phyloP scores from a whole-genome alignment of 2,329 filamentous ascomycete species.

The Trichoderma polysporum region DNA sequence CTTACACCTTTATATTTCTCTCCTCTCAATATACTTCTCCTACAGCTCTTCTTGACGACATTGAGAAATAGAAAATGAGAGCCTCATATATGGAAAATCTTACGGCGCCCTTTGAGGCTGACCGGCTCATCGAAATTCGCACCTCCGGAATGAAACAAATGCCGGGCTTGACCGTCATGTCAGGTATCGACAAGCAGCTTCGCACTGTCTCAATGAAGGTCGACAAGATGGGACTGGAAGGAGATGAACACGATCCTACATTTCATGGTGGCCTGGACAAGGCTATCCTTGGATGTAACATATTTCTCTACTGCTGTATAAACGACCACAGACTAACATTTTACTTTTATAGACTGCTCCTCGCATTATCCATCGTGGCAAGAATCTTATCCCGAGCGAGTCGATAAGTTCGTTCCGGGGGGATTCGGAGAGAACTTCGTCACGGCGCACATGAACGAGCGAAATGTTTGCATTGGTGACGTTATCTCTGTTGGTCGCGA shows the following conservation, averaged over 20 bases:
- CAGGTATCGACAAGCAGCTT: constrained; percentile 57
- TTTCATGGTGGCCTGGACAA: constrained; percentile 65
- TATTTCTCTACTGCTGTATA: constrained; percentile 2
- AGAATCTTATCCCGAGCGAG: constrained; percentile 50
- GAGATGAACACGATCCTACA: constrained; percentile 61
- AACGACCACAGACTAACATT: background rate
- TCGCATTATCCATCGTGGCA: constrained; percentile 59
- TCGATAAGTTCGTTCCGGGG: constrained; percentile 53
- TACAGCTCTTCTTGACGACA: background rate
- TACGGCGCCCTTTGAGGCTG: constrained; percentile 43
- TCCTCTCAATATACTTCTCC: background rate
- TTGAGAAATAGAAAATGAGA: background rate
- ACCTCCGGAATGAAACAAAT: constrained; percentile 57
- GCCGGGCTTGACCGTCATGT: constrained; percentile 49
- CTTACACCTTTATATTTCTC: background rate
- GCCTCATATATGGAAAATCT: constrained; percentile 35
- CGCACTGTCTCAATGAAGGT: constrained; percentile 47
- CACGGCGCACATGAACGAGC: constrained; percentile 57
- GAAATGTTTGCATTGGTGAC: constrained; percentile 65
- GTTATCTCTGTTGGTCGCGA: constrained; percentile 51
- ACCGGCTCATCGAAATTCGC: constrained; percentile 56
- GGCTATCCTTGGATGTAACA: constrained; percentile 58
- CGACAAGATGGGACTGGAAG: constrained; percentile 50
- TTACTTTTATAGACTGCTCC: constrained; percentile 50
- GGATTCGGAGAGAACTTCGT: constrained; percentile 67